Evolutionary conservation across 1,139 yeast genomes (phyloP), one percentile per base, ranked within the genome.

Genomic region (Sugiyamaella xylanicola): DNA sequence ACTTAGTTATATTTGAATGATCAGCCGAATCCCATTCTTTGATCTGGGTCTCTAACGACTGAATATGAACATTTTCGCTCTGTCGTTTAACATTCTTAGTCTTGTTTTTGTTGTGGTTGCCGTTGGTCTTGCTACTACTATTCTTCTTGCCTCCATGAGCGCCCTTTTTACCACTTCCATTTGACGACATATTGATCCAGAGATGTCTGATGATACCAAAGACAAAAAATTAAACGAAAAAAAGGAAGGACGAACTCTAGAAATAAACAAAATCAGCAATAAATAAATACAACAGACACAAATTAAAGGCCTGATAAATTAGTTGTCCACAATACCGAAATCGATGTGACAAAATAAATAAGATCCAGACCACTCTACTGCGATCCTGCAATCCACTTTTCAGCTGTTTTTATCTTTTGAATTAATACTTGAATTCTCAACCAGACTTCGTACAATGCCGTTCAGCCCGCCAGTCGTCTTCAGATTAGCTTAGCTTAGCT

Each of bases 31-130:
- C 67, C 56, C 63, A 66, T 35, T 63, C 61, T 11, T 53, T 51
- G 29, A 64, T 59, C 50, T 56, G 56, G 4, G 50, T 47, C 35
- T 63, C 63, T 56, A 54, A 64, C 51, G 39, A 67, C 59, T 58
- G 71, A 72, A 63, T 72, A 72, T 20, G 66, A 60, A 45, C 63
- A 41, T 54, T 56, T 46, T 65, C 68, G 45, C 57, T 57, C 45
- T 63, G 39, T 56, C 53, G 36, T 50, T 55, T 55, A 47, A 45
- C 51, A 55, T 41, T 41, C 49, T 54, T 55, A 50, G 40, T 50
- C 55, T 49, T 49, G 27, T 22, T 20, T 7, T 42, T n/a, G 46
- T 42, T 19, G 43, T 37, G 43, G 48, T 27, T 11, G 21, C 16
- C n/a, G n/a, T n/a, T n/a, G n/a, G n/a, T 37, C 3, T 11, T 9